These are phyloP conservation scores for Catharanthus roseus DNA, from an alignment of 257 asterid species.

Conservation along the genomic window DNA sequence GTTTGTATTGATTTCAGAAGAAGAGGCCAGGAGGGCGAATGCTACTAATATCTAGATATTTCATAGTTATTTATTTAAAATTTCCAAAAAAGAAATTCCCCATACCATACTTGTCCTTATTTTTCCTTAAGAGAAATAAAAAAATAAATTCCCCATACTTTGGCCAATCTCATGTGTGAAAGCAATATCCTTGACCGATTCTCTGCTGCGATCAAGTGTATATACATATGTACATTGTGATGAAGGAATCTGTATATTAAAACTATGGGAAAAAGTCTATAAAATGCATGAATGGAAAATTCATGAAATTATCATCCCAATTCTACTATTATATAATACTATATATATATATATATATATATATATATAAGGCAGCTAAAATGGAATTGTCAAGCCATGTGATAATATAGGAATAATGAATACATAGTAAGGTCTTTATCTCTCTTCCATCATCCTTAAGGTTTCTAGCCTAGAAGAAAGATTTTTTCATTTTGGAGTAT, in stretches of 20 bases:
- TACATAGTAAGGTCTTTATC: neutral
- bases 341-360: too few species aligned
- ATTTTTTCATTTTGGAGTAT: too few species aligned
- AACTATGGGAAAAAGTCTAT: too few species aligned
- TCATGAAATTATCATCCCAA: too few species aligned
- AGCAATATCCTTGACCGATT: conserved; percentile 2
- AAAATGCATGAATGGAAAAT: too few species aligned
- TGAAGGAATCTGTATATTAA: neutral
- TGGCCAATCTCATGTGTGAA: conserved; percentile 1
- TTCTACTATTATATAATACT: too few species aligned
- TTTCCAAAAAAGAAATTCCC: neutral
- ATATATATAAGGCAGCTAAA: neutral
- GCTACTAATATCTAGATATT: neutral
- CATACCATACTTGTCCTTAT: too few species aligned
- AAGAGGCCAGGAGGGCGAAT: neutral
- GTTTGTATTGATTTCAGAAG: neutral
- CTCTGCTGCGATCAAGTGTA: neutral
- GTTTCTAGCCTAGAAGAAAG: neutral
- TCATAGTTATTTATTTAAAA: neutral
- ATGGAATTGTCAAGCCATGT: neutral
- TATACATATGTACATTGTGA: neutral
- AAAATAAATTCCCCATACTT: neutral
- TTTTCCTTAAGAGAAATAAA: too few species aligned
- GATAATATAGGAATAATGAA: neutral
- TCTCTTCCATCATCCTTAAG: neutral